phyloP scores from a whole-genome alignment of 192 early-diverging fungal genomes.

The Pilobolus umbonatus region DNA sequence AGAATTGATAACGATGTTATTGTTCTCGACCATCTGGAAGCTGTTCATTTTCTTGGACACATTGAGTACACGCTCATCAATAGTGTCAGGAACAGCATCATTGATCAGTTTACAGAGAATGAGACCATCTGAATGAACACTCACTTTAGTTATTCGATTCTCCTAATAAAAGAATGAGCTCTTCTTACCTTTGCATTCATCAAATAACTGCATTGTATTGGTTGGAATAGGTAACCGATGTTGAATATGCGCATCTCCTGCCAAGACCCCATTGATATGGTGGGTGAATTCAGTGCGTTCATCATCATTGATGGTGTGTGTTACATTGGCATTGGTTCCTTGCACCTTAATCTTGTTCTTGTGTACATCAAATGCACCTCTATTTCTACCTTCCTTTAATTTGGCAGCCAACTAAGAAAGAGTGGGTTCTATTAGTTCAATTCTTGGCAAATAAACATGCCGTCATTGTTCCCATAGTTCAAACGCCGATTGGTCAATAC shows the following conservation, averaged over 20 bases:
- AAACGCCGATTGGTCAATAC: background rate
- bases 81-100: slow-evolving; percentile 92
- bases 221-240: slow-evolving; percentile 89
- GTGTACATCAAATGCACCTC: slow-evolving; percentile 44
- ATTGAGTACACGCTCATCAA: slow-evolving; percentile 98
- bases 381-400: slow-evolving; percentile 45
- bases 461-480: background rate
- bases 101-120: slow-evolving; percentile 98
- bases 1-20: slow-evolving; percentile 97
- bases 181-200: slow-evolving; percentile 77
- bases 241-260: slow-evolving; percentile 75
- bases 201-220: slow-evolving; percentile 94
- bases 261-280: slow-evolving; percentile 89
- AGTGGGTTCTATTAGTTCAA: background rate
- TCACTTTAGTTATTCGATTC: background rate
- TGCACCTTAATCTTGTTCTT: slow-evolving; percentile 87
- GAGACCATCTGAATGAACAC: slow-evolving; percentile 67
- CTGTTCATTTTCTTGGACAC: slow-evolving; percentile 80
- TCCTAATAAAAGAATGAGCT: background rate
- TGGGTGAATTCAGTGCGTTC: slow-evolving; percentile 94
- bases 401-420: slow-evolving; percentile 44
- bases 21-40: slow-evolving; percentile 99
- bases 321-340: slow-evolving; percentile 81
- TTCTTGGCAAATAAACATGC: background rate
- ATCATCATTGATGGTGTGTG: slow-evolving; percentile 98